A percentile compares a stretch with the other conserved stretches of the same genome.
Evolutionary conservation across 805 yeast species (phyloP).

Genomic region (Wickerhamiella azyma): DNA sequence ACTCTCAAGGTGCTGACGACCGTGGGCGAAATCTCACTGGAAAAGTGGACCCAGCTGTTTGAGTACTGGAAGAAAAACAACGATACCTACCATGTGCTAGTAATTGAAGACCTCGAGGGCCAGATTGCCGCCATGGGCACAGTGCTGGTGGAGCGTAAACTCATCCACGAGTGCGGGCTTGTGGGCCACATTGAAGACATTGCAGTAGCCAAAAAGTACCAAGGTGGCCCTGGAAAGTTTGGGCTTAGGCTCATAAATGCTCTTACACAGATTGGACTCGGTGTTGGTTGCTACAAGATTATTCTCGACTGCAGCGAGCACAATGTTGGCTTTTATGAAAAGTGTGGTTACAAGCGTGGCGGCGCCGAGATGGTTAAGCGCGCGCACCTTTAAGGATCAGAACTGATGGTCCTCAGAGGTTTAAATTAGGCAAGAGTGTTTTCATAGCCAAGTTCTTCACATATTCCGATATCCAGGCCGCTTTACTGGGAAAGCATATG

Average conservation of each 20-base stretch:
- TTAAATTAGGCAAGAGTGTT: no score
- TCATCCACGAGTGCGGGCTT: constrained; percentile 66
- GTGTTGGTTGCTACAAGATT: constrained; percentile 68
- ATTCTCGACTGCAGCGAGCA: constrained; percentile 79
- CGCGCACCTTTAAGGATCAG: background rate
- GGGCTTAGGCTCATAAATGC: constrained; percentile 56
- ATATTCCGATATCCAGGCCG: no score
- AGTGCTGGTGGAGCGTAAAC: constrained; percentile 62
- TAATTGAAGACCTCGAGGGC: constrained; percentile 41
- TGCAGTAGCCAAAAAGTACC: constrained; percentile 59
- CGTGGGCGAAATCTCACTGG: constrained; percentile 55
- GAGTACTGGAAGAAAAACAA: constrained; percentile 41
- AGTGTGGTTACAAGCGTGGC: constrained; percentile 57
- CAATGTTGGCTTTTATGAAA: constrained; percentile 74
- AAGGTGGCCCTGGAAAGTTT: constrained; percentile 52
- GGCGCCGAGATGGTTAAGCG: constrained; percentile 26
- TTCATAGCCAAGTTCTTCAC: no score
- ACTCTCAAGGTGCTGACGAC: constrained; percentile 61
- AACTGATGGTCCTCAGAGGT: no score
- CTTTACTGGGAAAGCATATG: no score
- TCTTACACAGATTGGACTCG: constrained; percentile 45
- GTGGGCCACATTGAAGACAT: constrained; percentile 96
- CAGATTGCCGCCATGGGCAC: constrained; percentile 73
- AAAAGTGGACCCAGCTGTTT: constrained; percentile 38
- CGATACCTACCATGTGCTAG: constrained; percentile 53